Evolutionary conservation across 768 basidiomycete species (phyloP).

Genomic region (Trametes gibbosa): DNA sequence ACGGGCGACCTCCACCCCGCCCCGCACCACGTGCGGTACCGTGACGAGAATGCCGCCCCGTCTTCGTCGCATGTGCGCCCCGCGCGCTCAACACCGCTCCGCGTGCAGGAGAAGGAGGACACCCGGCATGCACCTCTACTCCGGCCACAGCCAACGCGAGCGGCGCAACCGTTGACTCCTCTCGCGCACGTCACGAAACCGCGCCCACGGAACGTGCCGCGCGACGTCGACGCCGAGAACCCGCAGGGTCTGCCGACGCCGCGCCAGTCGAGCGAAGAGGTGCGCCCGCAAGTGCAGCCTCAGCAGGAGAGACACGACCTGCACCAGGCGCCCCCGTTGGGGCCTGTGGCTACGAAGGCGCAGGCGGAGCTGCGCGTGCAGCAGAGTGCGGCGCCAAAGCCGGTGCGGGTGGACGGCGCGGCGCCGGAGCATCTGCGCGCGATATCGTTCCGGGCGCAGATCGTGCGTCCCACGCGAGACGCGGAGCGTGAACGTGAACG

Average conservation of each 20-base stretch:
- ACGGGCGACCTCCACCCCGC: slow-evolving; percentile 6
- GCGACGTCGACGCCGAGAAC: slow-evolving; percentile 13
- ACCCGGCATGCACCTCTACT: background rate
- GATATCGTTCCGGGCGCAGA: slow-evolving; percentile 3
- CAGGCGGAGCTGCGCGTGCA: background rate
- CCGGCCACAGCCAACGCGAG: background rate
- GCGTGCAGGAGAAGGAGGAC: background rate
- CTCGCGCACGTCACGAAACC: slow-evolving; percentile 2
- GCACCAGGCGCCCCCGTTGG: background rate
- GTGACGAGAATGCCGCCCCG: slow-evolving; percentile 1
- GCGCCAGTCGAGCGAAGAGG: slow-evolving; percentile 1
- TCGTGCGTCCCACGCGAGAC: slow-evolving; percentile 4
- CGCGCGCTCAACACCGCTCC: slow-evolving; percentile 8
- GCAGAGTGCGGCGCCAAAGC: background rate
- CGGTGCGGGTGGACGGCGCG: background rate
- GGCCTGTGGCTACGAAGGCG: background rate
- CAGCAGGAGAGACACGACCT: too few species aligned
- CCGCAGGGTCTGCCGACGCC: slow-evolving; percentile 12
- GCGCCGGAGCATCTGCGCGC: background rate
- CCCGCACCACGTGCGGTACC: background rate
- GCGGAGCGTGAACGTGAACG: background rate
- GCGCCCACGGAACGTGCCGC: slow-evolving; percentile 6
- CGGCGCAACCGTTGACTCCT: background rate
- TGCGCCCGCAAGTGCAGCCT: background rate
- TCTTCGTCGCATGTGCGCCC: background rate